These are phyloP conservation scores for Nyctanthes arbortristis DNA, from an alignment of 257 asterid genomes.

Conservation along the genomic window DNA sequence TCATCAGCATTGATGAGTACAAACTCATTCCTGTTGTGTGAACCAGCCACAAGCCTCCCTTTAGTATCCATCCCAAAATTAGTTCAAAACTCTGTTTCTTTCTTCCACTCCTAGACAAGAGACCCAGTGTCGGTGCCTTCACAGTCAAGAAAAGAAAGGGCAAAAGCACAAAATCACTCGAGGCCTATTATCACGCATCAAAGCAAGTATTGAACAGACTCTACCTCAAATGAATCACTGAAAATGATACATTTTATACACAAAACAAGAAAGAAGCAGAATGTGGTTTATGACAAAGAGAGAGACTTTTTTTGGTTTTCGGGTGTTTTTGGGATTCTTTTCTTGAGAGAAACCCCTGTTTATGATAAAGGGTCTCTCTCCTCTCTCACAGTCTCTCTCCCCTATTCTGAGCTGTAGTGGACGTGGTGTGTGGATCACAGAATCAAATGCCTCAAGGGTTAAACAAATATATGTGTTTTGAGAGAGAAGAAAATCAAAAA, in stretches of 20 bases:
- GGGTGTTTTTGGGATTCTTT: constrained; percentile 35
- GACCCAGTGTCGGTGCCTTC: constrained; percentile 13
- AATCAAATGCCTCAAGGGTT: constrained; percentile 37
- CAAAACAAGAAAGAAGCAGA: constrained; percentile 9
- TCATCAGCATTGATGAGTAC: constrained; percentile 96
- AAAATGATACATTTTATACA: constrained; percentile 37
- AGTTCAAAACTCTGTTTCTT: constrained; percentile 9
- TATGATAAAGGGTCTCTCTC: constrained; percentile 17
- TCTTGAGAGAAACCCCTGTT: constrained; percentile 50
- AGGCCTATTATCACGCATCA: constrained; percentile 37
- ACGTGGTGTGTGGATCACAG: constrained; percentile 32
- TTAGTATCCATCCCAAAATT: constrained; percentile 58
- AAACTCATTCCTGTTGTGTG: constrained; percentile 90
- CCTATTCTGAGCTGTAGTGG: constrained; percentile 29
- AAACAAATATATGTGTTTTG: constrained; percentile 12
- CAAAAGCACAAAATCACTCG: constrained; percentile 28
- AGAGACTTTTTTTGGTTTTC: constrained; percentile 14
- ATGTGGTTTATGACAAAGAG: too few species aligned
- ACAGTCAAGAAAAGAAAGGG: constrained; percentile 28
- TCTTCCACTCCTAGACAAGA: constrained; percentile 19
- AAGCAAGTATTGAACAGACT: constrained; percentile 29
- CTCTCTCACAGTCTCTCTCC: constrained; percentile 10
- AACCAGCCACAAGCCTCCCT: constrained; percentile 95
- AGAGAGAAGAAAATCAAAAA: neutral
- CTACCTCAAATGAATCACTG: constrained; percentile 31